Conservation (phyloP, 2,329 filamentous ascomycete species). For the Monosporascus sp. region DNA sequence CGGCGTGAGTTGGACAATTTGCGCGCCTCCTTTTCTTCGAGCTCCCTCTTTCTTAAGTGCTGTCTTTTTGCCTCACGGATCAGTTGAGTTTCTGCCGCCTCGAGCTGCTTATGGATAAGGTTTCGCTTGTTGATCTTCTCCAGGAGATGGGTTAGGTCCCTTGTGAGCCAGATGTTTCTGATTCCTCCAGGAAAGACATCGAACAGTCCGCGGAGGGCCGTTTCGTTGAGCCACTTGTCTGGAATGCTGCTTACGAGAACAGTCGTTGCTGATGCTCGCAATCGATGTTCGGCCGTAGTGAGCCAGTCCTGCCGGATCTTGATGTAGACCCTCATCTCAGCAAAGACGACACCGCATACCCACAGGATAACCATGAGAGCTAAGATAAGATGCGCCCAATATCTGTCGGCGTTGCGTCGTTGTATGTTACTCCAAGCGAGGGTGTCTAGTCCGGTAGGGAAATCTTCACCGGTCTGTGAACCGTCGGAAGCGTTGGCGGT, state of each 20-base stretch:
- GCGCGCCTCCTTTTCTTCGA: conserved; percentile 60
- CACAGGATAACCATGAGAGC: conserved; percentile 74
- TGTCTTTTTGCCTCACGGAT: conserved; percentile 75
- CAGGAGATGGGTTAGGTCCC: conserved; percentile 75
- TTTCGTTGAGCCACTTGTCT: conserved; percentile 78
- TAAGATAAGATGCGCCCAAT: conserved; percentile 80
- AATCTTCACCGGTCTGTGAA: conserved; percentile 10
- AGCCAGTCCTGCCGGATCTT: conserved; percentile 91
- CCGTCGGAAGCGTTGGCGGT: conserved; percentile 13
- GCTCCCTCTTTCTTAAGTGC: conserved; percentile 62
- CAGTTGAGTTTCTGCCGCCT: conserved; percentile 77
- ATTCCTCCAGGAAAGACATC: conserved; percentile 96
- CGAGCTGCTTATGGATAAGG: conserved; percentile 64
- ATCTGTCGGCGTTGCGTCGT: conserved; percentile 57
- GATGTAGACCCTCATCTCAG: conserved; percentile 81
- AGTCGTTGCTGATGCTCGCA: conserved; percentile 90
- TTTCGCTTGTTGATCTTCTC: conserved; percentile 78
- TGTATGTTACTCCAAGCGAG: conserved; percentile 86
- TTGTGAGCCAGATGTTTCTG: conserved; percentile 93
- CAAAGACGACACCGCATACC: conserved; percentile 82
- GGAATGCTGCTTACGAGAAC: conserved; percentile 91
- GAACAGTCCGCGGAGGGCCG: conserved; percentile 77
- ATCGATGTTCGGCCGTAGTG: conserved; percentile 88
- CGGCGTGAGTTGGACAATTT: conserved; percentile 43
- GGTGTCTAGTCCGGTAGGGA: conserved; percentile 67